Evolutionary conservation across 352 stramenopile species (phyloP).

Genomic region (Phytophthora sp.): DNA sequence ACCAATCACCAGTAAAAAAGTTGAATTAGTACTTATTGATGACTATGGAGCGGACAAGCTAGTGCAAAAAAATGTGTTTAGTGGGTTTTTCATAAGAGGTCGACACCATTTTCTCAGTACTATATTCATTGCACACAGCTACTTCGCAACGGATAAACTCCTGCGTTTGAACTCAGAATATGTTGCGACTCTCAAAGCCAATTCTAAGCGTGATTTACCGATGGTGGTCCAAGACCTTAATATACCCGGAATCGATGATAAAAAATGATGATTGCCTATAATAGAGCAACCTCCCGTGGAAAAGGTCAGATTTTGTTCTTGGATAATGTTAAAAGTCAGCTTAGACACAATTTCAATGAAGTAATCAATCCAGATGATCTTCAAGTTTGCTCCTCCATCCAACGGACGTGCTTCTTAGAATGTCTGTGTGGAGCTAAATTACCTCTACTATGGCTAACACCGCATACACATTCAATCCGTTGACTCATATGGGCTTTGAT

Average conservation of each 20-base stretch:
- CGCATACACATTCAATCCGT: too few species aligned
- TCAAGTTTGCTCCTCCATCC: too few species aligned
- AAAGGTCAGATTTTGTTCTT: background rate
- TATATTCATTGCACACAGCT: background rate
- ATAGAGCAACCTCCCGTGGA: background rate
- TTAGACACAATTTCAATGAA: background rate
- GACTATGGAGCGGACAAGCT: too few species aligned
- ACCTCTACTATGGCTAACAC: too few species aligned
- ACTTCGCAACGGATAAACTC: slow-evolving; percentile 2
- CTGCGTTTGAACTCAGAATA: slow-evolving; percentile 20
- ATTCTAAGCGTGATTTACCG: slow-evolving; percentile 17
- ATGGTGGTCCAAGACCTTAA: slow-evolving; percentile 12
- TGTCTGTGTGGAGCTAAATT: too few species aligned
- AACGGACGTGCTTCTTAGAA: too few species aligned
- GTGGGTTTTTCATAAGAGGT: background rate
- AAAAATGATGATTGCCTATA: background rate
- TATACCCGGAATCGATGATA: background rate
- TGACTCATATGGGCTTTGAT: too few species aligned
- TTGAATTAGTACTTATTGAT: too few species aligned
- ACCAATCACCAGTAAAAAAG: too few species aligned
- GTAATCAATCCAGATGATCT: background rate
- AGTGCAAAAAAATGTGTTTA: background rate
- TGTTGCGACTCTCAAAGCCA: slow-evolving; percentile 13
- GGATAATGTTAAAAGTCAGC: background rate
- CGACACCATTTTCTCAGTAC: background rate